phyloP scores from a whole-genome alignment of 352 stramenopile species.

The Phytophthora gonapodyides region DNA sequence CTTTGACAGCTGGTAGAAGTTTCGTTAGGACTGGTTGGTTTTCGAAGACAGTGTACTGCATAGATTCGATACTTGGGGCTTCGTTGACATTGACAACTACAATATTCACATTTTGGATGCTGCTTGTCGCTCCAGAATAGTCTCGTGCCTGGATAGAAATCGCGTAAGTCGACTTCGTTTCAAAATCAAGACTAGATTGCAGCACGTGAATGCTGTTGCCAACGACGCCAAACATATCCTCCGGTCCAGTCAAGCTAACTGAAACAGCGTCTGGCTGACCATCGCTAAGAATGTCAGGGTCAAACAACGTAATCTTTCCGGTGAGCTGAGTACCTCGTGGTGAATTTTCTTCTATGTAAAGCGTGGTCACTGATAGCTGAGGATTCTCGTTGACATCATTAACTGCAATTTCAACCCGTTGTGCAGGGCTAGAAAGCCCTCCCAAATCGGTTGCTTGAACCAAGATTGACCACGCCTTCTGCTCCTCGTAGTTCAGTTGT shows the following conservation, averaged over 20 bases:
- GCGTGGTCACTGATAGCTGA: conserved; percentile 12
- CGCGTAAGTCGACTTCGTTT: conserved; percentile 23
- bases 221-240: conserved; percentile 24
- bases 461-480: conserved; percentile 18
- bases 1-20: conserved; percentile 24
- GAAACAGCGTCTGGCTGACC: conserved; percentile 11
- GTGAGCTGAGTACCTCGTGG: neutral
- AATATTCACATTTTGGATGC: conserved; percentile 18
- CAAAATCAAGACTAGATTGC: conserved; percentile 24
- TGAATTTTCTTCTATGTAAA: conserved; percentile 36
- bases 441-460: conserved; percentile 27
- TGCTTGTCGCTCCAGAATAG: conserved; percentile 19
- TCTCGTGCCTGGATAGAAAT: conserved; percentile 26
- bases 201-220: conserved; percentile 25
- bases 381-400: conserved; percentile 30
- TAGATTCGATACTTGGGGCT: conserved; percentile 13
- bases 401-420: conserved; percentile 26
- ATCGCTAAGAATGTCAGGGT: conserved; percentile 23
- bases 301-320: conserved; percentile 26
- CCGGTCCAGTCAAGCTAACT: conserved; percentile 5
- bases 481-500: conserved; percentile 24
- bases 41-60: conserved; percentile 21
- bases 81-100: conserved; percentile 31
- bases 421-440: conserved; percentile 15
- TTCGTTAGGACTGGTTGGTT: conserved; percentile 24